Conservation (phyloP, 352 stramenopile genomes). For the Pythium periplocum region DNA sequence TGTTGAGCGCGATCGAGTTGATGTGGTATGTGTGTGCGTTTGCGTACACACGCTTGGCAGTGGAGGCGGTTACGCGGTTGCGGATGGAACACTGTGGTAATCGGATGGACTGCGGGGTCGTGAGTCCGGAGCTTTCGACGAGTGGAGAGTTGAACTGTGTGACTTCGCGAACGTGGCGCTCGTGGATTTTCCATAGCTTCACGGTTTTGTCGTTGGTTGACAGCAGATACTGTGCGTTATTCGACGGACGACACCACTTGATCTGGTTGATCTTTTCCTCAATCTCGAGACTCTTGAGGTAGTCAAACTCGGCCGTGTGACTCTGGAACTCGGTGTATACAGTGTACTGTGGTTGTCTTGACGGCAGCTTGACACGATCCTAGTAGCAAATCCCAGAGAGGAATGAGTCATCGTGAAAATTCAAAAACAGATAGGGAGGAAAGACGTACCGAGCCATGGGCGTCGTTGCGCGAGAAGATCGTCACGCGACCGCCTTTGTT, state of each 20-base stretch:
- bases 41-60: conserved; percentile 80
- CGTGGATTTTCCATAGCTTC: conserved; percentile 94
- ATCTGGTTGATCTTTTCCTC: conserved; percentile 98
- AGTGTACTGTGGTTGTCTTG: conserved; percentile 35
- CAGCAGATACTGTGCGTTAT: conserved; percentile 90
- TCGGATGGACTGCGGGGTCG: conserved; percentile 24
- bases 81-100: conserved; percentile 50
- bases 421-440: too few relatives aligned
- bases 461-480: conserved; percentile 76
- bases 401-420: too few relatives aligned
- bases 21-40: conserved; percentile 98
- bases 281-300: conserved; percentile 96
- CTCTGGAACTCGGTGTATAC: conserved; percentile 94
- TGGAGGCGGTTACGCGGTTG: conserved; percentile 63
- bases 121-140: neutral
- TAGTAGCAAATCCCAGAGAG: neutral
- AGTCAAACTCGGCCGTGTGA: conserved; percentile 97
- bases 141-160: conserved; percentile 64
- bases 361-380: conserved; percentile 7
- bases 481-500: conserved; percentile 92
- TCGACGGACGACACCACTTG: conserved; percentile 89
- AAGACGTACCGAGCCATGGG: neutral
- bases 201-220: conserved; percentile 98
- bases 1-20: conserved; percentile 94
- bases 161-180: conserved; percentile 70